Evolutionary conservation across 2,329 filamentous ascomycete species (phyloP).

Genomic region (Claviceps monticola): DNA sequence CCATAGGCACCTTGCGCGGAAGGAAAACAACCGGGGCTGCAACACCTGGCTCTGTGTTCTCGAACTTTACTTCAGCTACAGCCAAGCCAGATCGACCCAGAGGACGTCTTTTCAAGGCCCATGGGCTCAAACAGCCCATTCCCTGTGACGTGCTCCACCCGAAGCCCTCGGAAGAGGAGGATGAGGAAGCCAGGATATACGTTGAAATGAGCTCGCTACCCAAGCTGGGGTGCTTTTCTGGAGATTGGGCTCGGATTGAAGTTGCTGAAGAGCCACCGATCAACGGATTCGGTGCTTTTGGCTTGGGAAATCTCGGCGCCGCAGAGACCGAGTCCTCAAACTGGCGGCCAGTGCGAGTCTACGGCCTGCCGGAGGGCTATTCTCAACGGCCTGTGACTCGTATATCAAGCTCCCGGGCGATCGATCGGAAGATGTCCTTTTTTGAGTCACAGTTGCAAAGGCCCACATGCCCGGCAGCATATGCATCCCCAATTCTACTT

Average conservation of each 20-base stretch:
- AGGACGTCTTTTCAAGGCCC: conserved; percentile 72
- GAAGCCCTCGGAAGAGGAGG: conserved; percentile 60
- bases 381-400: conserved; percentile 45
- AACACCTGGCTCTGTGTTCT: conserved; percentile 81
- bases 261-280: conserved; percentile 57
- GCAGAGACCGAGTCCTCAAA: conserved; percentile 42
- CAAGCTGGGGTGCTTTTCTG: conserved; percentile 90
- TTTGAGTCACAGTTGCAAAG: conserved; percentile 55
- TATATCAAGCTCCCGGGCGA: conserved; percentile 40
- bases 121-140: conserved; percentile 59
- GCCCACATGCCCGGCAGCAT: conserved; percentile 45
- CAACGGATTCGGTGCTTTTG: conserved; percentile 53
- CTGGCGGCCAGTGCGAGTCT: conserved; percentile 81
- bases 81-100: conserved; percentile 57
- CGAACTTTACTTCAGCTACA: conserved; percentile 74
- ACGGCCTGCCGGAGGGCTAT: conserved; percentile 70
- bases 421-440: conserved; percentile 43
- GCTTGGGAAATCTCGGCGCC: conserved; percentile 46
- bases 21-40: conserved; percentile 55
- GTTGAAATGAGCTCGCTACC: conserved; percentile 77
- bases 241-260: conserved; percentile 88
- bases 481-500: conserved; percentile 74
- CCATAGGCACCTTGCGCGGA: conserved; percentile 44
- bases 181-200: conserved; percentile 80
- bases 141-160: conserved; percentile 72